These are phyloP conservation scores for Botrytis cinerea DNA, from an alignment of 2,329 filamentous ascomycete genomes.

Conservation along the genomic window DNA sequence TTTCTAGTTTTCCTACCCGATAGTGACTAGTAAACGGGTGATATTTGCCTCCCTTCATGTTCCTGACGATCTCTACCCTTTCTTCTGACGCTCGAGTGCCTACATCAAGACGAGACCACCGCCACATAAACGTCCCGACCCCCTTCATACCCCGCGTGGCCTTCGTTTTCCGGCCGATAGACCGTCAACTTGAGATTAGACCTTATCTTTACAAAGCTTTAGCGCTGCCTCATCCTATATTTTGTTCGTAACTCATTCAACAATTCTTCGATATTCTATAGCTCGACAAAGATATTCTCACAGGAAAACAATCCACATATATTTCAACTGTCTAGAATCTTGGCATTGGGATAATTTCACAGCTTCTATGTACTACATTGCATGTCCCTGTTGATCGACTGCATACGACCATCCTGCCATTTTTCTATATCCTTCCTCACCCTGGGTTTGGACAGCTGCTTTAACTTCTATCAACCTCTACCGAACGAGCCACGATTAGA, in stretches of 20 bases:
- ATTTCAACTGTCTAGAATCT: background rate
- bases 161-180: slow-evolving; percentile 4
- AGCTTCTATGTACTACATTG: slow-evolving; percentile 8
- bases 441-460: slow-evolving; percentile 3
- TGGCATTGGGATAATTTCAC: background rate
- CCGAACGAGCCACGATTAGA: slow-evolving; percentile 20
- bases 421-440: background rate
- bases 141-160: slow-evolving; percentile 15
- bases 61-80: slow-evolving; percentile 24
- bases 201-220: background rate
- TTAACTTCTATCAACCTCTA: slow-evolving; percentile 13
- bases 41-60: slow-evolving; percentile 15
- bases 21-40: background rate
- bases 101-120: slow-evolving; percentile 15
- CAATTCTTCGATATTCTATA: background rate
- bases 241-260: slow-evolving; percentile 6
- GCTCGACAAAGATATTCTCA: background rate
- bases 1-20: background rate
- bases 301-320: background rate
- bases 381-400: slow-evolving; percentile 1
- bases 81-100: slow-evolving; percentile 12
- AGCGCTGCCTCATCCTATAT: slow-evolving; percentile 1
- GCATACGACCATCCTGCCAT: background rate
- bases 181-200: slow-evolving; percentile 4
- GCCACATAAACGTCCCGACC: slow-evolving; percentile 5